These are phyloP conservation scores for Phytopythium vexans DNA, from an alignment of 352 stramenopile genomes.

Conservation along the genomic window DNA sequence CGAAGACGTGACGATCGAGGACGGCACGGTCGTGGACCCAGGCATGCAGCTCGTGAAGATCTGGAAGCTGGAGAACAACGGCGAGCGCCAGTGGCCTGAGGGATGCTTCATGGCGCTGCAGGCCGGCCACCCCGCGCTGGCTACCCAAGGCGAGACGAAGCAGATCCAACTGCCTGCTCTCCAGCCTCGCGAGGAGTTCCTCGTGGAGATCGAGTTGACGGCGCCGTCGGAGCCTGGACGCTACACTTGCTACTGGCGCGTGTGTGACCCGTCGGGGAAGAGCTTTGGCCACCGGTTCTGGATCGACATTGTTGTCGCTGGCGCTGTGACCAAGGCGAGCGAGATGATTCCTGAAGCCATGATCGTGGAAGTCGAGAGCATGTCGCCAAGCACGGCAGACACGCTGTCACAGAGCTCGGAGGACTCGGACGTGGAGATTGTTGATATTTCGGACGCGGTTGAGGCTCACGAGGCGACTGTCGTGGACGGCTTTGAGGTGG, in stretches of 20 bases:
- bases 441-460: slow-evolving; percentile 9
- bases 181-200: slow-evolving; percentile 25
- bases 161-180: slow-evolving; percentile 30
- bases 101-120: slow-evolving; percentile 46
- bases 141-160: slow-evolving; percentile 19
- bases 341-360: neutral
- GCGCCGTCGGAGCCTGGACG: slow-evolving; percentile 38
- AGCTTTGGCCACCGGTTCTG: slow-evolving; percentile 86
- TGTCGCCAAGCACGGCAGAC: slow-evolving; percentile 9
- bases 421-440: slow-evolving; percentile 41
- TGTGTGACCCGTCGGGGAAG: slow-evolving; percentile 53
- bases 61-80: slow-evolving; percentile 77
- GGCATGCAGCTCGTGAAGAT: slow-evolving; percentile 56
- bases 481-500: slow-evolving; percentile 5
- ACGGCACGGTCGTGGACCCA: slow-evolving; percentile 61
- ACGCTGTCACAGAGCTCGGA: slow-evolving; percentile 3
- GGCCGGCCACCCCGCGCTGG: slow-evolving; percentile 27
- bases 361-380: neutral
- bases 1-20: slow-evolving; percentile 73
- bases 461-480: slow-evolving; percentile 26
- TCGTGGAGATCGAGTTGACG: slow-evolving; percentile 28
- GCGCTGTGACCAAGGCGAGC: neutral
- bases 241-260: slow-evolving; percentile 83
- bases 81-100: slow-evolving; percentile 40
- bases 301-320: slow-evolving; percentile 68